Base-by-base conservation (phyloP, 2,329 filamentous ascomycete genomes). In the Cladophialophora carrionii region DNA sequence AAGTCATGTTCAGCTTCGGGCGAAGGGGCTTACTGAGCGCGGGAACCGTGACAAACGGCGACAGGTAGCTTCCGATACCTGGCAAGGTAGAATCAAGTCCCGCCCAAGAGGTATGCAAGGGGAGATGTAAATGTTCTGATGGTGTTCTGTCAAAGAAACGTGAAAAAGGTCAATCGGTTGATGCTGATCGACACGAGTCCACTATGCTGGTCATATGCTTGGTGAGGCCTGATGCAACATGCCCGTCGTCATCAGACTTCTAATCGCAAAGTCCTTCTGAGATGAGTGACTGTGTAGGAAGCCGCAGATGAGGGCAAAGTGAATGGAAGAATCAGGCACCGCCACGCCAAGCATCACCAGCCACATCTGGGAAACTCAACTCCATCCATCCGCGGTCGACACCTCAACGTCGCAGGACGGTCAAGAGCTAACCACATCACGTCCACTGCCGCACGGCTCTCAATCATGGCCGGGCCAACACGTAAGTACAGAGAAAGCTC, bases 401-500 rank as follows among this genome's bases (percentile, higher is more conserved):
- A 55, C n/a, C 29, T 55, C 29, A 37, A 55, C 34, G 31, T 24
- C 53, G 56, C 48, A 64, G 61, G 57, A 64, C 57, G 24, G 32
- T 58, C 31, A 17, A 31, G 56, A 69, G 61, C 61, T 63, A 24
- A 31, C 52, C 46, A 56, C 32, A 52, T 58, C 48, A 55, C 32
- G 52, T 53, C 37, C 37, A 34, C 37, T 31, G 24, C 37, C 52
- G 10, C 52, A 34, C 71, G 57, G 67, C 64, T 66, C 71, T 72
- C 74, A 76, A 76, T 64, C 71, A 84, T 84, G 82, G 82, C 82
- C 72, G 82, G 81, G 73, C 80, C 80, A 79, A 79, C 76, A 79
- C 80, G 72, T 78, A 81, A 80, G 73, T 73, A 8, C 20, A 51
- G 4, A 8, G 17, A 12, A 12, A 14, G n/a, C 41, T 17, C 26